phyloP scores from a whole-genome alignment of 331 rosid species.

The Acacia pycnantha region DNA sequence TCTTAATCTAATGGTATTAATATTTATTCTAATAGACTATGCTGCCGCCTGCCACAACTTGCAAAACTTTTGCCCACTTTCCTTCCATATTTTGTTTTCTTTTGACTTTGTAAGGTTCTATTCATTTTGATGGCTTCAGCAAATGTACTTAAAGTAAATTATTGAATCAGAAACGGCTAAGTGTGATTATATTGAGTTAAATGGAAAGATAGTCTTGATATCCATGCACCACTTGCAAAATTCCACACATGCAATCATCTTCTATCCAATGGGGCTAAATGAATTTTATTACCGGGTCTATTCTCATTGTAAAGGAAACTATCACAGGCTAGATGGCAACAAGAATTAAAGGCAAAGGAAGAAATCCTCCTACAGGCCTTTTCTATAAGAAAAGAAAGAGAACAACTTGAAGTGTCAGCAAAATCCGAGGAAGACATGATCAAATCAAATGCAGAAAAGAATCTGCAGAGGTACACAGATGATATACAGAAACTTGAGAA shows the following conservation, averaged over 20 bases:
- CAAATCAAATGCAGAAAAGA: constrained; percentile 63
- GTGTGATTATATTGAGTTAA: neutral
- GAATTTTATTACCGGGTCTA: constrained; percentile 39
- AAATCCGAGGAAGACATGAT: constrained; percentile 66
- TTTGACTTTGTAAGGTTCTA: constrained; percentile 18
- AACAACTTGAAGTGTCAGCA: constrained; percentile 64
- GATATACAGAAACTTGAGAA: constrained; percentile 79
- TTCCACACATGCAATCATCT: constrained; percentile 32
- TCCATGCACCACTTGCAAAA: constrained; percentile 21
- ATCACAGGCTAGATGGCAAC: constrained; percentile 80
- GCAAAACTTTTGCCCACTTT: neutral
- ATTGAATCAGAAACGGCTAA: constrained; percentile 9
- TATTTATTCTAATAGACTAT: neutral
- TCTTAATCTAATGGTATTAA: neutral
- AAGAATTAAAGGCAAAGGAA: constrained; percentile 64
- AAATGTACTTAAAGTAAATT: constrained; percentile 13
- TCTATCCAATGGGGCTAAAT: constrained; percentile 35
- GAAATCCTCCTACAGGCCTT: constrained; percentile 53
- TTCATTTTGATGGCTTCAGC: constrained; percentile 5
- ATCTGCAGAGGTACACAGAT: constrained; percentile 58
- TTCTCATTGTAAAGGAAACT: constrained; percentile 55
- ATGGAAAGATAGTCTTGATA: constrained; percentile 6
- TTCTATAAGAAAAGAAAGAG: constrained; percentile 72
- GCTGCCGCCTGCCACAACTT: neutral
- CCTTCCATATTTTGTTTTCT: constrained; percentile 3